These are phyloP conservation scores for Lachancea sp. DNA, from an alignment of 805 yeast species.

Conservation along the genomic window DNA sequence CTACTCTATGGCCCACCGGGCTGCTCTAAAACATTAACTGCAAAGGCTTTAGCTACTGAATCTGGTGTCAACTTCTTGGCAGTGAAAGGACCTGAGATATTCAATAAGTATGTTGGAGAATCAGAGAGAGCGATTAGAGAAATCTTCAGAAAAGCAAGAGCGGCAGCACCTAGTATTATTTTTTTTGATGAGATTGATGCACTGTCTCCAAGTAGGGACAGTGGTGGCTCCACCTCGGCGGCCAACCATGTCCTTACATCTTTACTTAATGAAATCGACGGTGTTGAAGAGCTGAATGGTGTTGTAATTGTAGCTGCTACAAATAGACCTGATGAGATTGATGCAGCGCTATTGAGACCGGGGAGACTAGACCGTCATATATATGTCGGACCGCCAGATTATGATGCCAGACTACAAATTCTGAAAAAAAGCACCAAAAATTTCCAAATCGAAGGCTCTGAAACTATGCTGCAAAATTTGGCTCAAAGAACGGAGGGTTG, in stretches of 20 bases:
- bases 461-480: constrained; percentile 44
- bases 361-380: constrained; percentile 92
- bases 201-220: constrained; percentile 68
- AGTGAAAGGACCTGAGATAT: constrained; percentile 94
- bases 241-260: constrained; percentile 86
- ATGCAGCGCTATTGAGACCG: constrained; percentile 88
- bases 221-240: constrained; percentile 53
- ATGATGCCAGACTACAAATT: constrained; percentile 71
- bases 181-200: constrained; percentile 98
- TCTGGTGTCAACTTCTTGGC: constrained; percentile 91
- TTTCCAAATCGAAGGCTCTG: constrained; percentile 47
- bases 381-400: constrained; percentile 89
- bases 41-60: constrained; percentile 93
- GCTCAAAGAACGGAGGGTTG: constrained; percentile 77
- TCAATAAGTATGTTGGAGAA: constrained; percentile 94
- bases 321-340: constrained; percentile 88
- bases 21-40: constrained; percentile 90
- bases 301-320: constrained; percentile 96
- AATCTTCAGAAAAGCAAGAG: constrained; percentile 86
- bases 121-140: constrained; percentile 91
- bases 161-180: constrained; percentile 89
- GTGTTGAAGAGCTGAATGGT: constrained; percentile 90
- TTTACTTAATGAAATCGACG: constrained; percentile 89
- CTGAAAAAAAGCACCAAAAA: constrained; percentile 59
- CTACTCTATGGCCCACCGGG: constrained; percentile 97